Conservation (phyloP, 176 grass and related monocot genomes). For the Triticum urartu region DNA sequence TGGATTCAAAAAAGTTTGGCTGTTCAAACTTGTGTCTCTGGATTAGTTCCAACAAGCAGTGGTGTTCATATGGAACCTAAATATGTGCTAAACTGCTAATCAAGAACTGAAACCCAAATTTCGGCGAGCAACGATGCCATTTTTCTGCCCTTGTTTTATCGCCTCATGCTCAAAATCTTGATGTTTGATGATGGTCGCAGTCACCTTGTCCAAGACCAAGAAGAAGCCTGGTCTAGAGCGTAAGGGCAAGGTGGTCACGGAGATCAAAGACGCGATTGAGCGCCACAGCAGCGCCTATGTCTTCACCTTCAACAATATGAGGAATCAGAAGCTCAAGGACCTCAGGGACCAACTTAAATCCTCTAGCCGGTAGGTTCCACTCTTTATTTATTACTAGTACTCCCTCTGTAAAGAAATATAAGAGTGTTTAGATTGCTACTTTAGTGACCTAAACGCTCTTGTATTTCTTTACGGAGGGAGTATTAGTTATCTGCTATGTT, state of each 20-base stretch:
- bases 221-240: conserved; percentile 67
- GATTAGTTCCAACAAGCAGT: background rate
- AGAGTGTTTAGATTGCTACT: too few relatives aligned
- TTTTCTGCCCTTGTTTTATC: background rate
- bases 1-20: background rate
- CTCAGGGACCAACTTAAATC: conserved; percentile 81
- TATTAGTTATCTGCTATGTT: background rate
- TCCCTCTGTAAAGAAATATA: too few relatives aligned
- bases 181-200: conserved; percentile 24
- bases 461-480: too few relatives aligned
- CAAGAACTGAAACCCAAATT: background rate
- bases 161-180: background rate
- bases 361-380: conserved; percentile 49
- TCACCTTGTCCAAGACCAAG: conserved; percentile 81
- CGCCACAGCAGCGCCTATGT: conserved; percentile 57
- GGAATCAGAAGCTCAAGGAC: conserved; percentile 87
- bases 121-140: too few relatives aligned
- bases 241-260: conserved; percentile 69
- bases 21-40: background rate
- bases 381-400: background rate
- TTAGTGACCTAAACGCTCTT: too few relatives aligned
- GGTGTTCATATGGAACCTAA: background rate
- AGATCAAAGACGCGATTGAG: conserved; percentile 66
- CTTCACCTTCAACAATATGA: conserved; percentile 92
- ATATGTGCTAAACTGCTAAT: background rate